Conservation (phyloP, 805 yeast species). For the Cyberlindnera japonica region DNA sequence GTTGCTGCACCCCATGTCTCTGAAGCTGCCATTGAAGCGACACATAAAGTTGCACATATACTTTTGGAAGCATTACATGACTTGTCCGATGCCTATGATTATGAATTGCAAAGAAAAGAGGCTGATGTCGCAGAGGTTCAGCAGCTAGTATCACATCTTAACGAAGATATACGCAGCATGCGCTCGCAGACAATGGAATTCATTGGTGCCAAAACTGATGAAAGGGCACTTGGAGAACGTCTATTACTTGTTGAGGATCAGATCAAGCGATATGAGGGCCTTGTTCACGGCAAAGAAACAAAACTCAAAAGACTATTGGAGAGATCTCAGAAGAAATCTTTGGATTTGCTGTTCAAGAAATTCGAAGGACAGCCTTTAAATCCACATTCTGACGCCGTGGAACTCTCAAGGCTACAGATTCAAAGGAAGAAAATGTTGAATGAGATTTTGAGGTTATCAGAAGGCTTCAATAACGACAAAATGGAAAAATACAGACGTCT, state of each 20-base stretch:
- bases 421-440: slow-evolving; percentile 34
- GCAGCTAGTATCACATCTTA: slow-evolving; percentile 38
- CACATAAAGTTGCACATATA: slow-evolving; percentile 48
- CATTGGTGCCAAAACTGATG: slow-evolving; percentile 18
- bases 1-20: slow-evolving; percentile 40
- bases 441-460: slow-evolving; percentile 32
- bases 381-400: slow-evolving; percentile 23
- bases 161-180: slow-evolving; percentile 37
- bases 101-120: slow-evolving; percentile 51
- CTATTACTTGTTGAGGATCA: slow-evolving; percentile 17
- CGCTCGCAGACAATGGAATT: slow-evolving; percentile 25
- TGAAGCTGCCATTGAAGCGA: slow-evolving; percentile 51
- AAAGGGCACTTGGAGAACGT: slow-evolving; percentile 11
- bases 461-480: slow-evolving; percentile 38
- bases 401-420: slow-evolving; percentile 42
- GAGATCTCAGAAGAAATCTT: slow-evolving; percentile 28
- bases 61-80: slow-evolving; percentile 45
- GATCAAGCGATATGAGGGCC: slow-evolving; percentile 18
- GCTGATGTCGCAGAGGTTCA: slow-evolving; percentile 48
- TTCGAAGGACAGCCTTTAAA: slow-evolving; percentile 7
- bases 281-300: slow-evolving; percentile 24
- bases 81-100: slow-evolving; percentile 49
- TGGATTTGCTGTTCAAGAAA: slow-evolving; percentile 11
- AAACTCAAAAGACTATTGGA: slow-evolving; percentile 27
- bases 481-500: slow-evolving; percentile 66